phyloP scores from a whole-genome alignment of 2,329 filamentous ascomycete genomes.

The Botrytis aclada region DNA sequence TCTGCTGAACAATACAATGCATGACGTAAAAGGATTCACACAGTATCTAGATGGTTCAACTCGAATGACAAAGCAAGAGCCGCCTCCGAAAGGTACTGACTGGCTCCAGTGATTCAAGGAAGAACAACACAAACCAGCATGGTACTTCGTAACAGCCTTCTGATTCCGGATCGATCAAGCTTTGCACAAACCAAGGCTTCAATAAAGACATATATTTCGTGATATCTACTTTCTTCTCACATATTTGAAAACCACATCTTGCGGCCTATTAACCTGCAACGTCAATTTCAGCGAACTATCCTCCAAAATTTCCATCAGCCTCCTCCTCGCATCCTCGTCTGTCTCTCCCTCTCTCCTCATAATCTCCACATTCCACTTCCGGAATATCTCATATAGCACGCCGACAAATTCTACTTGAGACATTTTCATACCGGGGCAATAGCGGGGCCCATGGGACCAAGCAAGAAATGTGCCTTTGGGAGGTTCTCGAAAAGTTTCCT shows the following conservation, averaged over 20 bases:
- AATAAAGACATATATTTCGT: not conserved
- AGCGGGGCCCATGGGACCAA: slow-evolving; percentile 35
- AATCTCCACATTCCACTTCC: slow-evolving; percentile 17
- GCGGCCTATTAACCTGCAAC: slow-evolving; percentile 21
- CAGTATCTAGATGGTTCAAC: not conserved
- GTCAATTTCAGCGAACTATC: slow-evolving; percentile 22
- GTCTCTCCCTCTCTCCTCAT: slow-evolving; percentile 8
- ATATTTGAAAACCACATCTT: slow-evolving; percentile 3
- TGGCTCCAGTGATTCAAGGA: not conserved
- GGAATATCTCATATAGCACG: slow-evolving; percentile 17
- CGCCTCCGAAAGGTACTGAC: not conserved
- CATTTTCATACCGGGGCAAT: slow-evolving; percentile 37
- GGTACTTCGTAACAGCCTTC: not conserved
- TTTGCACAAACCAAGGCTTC: no score
- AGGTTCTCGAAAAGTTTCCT: slow-evolving; percentile 15
- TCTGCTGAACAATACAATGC: not conserved
- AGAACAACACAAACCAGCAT: not conserved
- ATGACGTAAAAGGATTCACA: no score
- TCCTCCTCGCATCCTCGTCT: slow-evolving; percentile 14
- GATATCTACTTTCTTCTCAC: not conserved
- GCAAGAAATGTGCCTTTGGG: slow-evolving; percentile 30
- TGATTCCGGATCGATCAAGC: not conserved
- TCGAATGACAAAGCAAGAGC: not conserved
- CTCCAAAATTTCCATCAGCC: slow-evolving; percentile 20
- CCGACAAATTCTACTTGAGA: slow-evolving; percentile 38